Evolutionary conservation across 106 monocot species (phyloP), one percentile per base, ranked within the genome.

Genomic region (Iris macrosiphon): DNA sequence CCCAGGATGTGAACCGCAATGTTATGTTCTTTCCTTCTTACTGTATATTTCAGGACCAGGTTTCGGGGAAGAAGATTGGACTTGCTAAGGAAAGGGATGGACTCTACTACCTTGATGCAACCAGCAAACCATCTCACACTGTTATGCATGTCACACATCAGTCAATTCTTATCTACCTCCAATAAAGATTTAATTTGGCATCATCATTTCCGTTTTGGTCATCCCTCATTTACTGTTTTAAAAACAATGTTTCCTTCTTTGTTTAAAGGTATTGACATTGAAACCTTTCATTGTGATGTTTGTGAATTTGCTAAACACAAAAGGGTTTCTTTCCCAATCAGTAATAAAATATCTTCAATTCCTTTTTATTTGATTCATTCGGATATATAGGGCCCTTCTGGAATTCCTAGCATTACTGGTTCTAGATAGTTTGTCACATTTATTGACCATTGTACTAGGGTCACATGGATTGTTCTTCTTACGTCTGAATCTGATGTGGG

Each of bases 221-320:
- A 47, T 48, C 47, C 46, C 15, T 49, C 46, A 4, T 62, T 48
- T 49, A 6, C 20, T 5, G 26, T 32, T 18, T 48, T 48, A 20
- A 46, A 62, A 45, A 2, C 22, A 2, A 17, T 43, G 10, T 49
- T 49, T 45, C 8, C n/a, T 14, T 13, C 48, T 5, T 47, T 47
- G 20, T 49, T 62, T 32, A 28, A 32, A 8, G 47, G 31, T 4
- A 18, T 62, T 18, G n/a, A 48, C 18, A 11, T 45, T 30, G 9
- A 39, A n/a, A 16, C 19, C 4, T 62, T 62, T 33, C 61, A 62
- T 9, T 48, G n/a, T n/a, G 48, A 31, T 31, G 17, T 49, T 3
- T 47, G 61, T 47, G 46, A 49, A 15, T 31, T 47, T 19, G 61
- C 61, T 2, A 62, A 46, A 62, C 31, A 49, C 22, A 31, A 31